These are phyloP conservation scores for Protomyces macrosporus DNA, from an alignment of 1,139 yeast species.

Conservation along the genomic window DNA sequence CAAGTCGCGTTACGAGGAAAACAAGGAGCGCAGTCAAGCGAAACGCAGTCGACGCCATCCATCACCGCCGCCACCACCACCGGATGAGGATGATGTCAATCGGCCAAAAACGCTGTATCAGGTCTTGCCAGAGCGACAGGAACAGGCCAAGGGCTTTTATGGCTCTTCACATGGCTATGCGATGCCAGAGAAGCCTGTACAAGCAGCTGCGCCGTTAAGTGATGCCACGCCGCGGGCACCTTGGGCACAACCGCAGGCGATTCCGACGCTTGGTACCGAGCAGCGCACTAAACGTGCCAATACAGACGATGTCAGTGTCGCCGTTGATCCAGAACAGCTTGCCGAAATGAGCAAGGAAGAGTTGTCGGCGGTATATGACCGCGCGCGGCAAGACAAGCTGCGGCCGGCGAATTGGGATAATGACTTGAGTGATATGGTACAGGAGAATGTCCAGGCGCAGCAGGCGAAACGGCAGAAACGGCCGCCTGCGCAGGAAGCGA, in stretches of 20 bases:
- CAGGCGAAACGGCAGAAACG: constrained; percentile 27
- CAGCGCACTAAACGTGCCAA: constrained; percentile 6
- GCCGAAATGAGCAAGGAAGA: constrained; percentile 24
- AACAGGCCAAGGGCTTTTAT: constrained; percentile 28
- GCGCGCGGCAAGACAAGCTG: constrained; percentile 21
- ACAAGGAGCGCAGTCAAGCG: neutral
- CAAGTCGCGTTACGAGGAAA: constrained; percentile 23
- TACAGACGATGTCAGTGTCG: constrained; percentile 25
- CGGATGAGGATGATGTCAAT: constrained; percentile 9
- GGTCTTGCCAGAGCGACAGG: constrained; percentile 28
- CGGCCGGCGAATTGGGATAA: constrained; percentile 24
- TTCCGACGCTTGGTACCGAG: constrained; percentile 14
- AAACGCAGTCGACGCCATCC: neutral
- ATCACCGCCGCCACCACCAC: constrained; percentile 9
- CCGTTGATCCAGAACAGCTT: constrained; percentile 26
- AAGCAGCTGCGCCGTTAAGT: neutral
- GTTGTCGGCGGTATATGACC: constrained; percentile 23
- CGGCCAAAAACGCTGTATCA: constrained; percentile 26
- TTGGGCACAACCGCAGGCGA: neutral
- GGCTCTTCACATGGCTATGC: constrained; percentile 29
- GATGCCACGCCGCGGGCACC: neutral
- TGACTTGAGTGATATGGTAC: constrained; percentile 30
- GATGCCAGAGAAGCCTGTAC: constrained; percentile 7
- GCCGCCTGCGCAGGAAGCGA: constrained; percentile 21
- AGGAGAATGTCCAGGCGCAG: constrained; percentile 26